These are phyloP conservation scores for Massarina eburnea DNA, from an alignment of 2,329 filamentous ascomycete species.

Conservation along the genomic window DNA sequence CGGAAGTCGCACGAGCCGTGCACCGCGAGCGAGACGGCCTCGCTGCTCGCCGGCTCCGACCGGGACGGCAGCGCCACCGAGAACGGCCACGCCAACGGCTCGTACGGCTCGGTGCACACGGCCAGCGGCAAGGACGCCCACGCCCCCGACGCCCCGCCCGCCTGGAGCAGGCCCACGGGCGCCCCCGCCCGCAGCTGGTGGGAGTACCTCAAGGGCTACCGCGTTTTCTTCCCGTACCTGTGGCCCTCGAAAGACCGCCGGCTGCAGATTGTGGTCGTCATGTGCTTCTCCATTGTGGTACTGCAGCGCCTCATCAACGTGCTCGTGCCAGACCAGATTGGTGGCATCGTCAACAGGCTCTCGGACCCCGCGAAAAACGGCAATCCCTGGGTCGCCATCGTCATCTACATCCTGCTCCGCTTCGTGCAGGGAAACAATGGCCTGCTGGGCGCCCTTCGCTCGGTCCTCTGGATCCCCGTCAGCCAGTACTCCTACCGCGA, in stretches of 20 bases:
- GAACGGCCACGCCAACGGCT: conserved; percentile 54
- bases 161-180: conserved; percentile 87
- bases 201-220: conserved; percentile 92
- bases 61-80: conserved; percentile 45
- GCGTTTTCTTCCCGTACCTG: conserved; percentile 91
- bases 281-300: conserved; percentile 80
- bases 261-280: conserved; percentile 75
- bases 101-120: conserved; percentile 54
- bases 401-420: conserved; percentile 74
- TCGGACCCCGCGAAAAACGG: conserved; percentile 48
- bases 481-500: conserved; percentile 96
- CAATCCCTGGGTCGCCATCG: conserved; percentile 74
- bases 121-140: conserved; percentile 48
- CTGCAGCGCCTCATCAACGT: conserved; percentile 84
- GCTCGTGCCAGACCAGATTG: conserved; percentile 79
- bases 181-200: conserved; percentile 90
- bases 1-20: conserved; percentile 23
- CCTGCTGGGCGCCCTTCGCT: conserved; percentile 77
- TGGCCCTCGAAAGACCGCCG: conserved; percentile 83
- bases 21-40: conserved; percentile 60
- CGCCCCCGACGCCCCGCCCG: conserved; percentile 65
- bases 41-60: conserved; percentile 58
- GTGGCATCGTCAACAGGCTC: conserved; percentile 75
- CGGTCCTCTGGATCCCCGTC: conserved; percentile 92
- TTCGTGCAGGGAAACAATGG: conserved; percentile 88